phyloP scores from a whole-genome alignment of 2,329 filamentous ascomycete species.

The Nemania sp. region DNA sequence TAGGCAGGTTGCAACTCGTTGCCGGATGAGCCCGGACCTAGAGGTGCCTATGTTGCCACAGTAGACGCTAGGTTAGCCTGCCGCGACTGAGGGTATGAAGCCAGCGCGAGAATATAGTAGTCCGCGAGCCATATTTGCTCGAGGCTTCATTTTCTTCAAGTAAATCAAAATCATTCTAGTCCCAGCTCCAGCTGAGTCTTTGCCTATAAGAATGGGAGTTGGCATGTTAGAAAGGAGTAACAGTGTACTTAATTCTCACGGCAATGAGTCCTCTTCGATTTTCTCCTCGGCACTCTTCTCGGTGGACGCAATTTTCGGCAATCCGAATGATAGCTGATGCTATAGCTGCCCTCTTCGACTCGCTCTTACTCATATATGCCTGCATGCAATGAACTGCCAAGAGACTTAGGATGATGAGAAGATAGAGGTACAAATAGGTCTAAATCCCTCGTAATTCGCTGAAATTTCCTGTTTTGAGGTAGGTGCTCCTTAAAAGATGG shows the following conservation, averaged over 20 bases:
- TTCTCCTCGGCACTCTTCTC: no score
- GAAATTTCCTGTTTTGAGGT: background rate
- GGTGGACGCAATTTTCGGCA: background rate
- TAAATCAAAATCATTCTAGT: background rate
- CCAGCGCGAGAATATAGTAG: no score
- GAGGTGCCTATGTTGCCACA: background rate
- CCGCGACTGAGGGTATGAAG: background rate
- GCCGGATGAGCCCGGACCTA: background rate
- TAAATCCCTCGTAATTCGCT: background rate
- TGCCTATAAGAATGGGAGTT: background rate
- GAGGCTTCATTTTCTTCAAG: background rate
- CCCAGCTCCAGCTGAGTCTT: background rate
- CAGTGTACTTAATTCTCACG: no score
- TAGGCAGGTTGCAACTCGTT: background rate
- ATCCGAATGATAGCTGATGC: background rate
- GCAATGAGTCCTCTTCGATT: no score
- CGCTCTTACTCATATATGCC: background rate
- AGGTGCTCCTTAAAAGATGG: no score
- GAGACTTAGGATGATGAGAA: constrained; percentile 4
- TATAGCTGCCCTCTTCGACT: background rate
- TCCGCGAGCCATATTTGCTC: background rate
- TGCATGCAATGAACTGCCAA: constrained; percentile 7
- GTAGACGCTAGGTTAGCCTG: background rate
- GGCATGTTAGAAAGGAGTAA: no score
- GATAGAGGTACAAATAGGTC: background rate